Conservation (phyloP, 2,329 filamentous ascomycete species). For the Fonsecaea nubica region DNA sequence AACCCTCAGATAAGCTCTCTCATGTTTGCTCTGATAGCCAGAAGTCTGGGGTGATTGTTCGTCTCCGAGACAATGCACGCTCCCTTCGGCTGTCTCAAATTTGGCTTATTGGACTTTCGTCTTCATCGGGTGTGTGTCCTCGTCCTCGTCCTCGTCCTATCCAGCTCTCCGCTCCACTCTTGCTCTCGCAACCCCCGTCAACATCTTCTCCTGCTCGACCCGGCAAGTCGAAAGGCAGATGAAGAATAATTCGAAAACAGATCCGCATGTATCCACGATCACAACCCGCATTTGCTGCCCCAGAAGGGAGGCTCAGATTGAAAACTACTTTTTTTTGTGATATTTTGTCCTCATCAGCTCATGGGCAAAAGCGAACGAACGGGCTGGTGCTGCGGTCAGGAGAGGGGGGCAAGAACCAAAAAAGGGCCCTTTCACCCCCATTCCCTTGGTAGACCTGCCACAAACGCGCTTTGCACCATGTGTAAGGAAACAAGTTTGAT, state of each 20-base stretch:
- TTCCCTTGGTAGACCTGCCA: slow-evolving; percentile 24
- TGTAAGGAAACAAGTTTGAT: slow-evolving; percentile 13
- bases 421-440: too few species aligned
- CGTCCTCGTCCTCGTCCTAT: slow-evolving; percentile 2
- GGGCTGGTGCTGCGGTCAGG: slow-evolving; percentile 30
- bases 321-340: slow-evolving; percentile 33
- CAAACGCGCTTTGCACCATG: slow-evolving; percentile 18
- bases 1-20: slow-evolving; percentile 34
- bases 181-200: background rate
- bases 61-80: slow-evolving; percentile 1
- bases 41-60: slow-evolving; percentile 10
- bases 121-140: slow-evolving; percentile 32
- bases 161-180: background rate
- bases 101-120: slow-evolving; percentile 38
- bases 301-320: slow-evolving; percentile 35
- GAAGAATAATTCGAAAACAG: background rate
- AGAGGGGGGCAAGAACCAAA: slow-evolving; percentile 3
- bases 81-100: slow-evolving; percentile 37
- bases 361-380: slow-evolving; percentile 16
- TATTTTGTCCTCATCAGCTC: slow-evolving; percentile 20
- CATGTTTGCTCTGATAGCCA: slow-evolving; percentile 32
- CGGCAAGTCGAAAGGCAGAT: slow-evolving; percentile 1
- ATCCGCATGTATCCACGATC: background rate
- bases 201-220: slow-evolving; percentile 9
- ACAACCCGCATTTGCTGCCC: slow-evolving; percentile 25